Percentiles rank a stretch among this genome's conserved stretches.
These are phyloP conservation scores for Mangifera indica DNA, from an alignment of 345 rosid species.

Conservation along the genomic window DNA sequence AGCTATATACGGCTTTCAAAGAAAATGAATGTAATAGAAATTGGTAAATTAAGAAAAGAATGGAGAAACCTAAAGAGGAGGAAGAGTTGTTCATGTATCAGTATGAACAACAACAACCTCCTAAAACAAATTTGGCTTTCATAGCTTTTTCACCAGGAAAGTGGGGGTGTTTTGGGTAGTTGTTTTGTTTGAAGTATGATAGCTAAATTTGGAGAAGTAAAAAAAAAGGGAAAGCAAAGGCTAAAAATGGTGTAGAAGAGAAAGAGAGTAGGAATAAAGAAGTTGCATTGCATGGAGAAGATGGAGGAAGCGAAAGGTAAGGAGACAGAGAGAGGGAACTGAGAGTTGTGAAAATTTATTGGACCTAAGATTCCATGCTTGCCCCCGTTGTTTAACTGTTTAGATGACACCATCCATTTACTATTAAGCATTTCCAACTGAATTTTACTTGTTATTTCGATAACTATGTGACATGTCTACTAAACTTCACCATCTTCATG, in stretches of 20 bases:
- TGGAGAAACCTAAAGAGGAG: neutral
- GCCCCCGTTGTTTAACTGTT: constrained; percentile 11
- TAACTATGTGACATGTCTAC: too few relatives aligned
- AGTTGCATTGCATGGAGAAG: constrained; percentile 8
- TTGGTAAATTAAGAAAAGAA: too few relatives aligned
- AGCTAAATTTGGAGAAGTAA: constrained; percentile 39
- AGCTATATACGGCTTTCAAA: neutral
- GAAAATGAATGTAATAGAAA: neutral
- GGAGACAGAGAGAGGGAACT: constrained; percentile 26
- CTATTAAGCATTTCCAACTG: too few relatives aligned
- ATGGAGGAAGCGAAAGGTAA: constrained; percentile 22
- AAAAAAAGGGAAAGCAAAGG: constrained; percentile 12
- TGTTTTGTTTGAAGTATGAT: neutral
- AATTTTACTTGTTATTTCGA: too few relatives aligned
- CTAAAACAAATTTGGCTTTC: neutral
- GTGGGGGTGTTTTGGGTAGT: neutral
- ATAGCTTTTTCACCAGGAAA: too few relatives aligned
- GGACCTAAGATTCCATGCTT: constrained; percentile 7
- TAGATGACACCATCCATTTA: neutral
- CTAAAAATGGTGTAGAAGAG: constrained; percentile 23
- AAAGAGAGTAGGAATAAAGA: neutral
- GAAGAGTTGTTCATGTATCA: constrained; percentile 15
- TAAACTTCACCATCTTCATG: too few relatives aligned
- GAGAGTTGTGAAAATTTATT: constrained; percentile 25
- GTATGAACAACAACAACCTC: constrained; percentile 10